Evolutionary conservation across 1,139 yeast species (phyloP), one percentile per base, ranked within the genome.

Genomic region (Pichia sp.): DNA sequence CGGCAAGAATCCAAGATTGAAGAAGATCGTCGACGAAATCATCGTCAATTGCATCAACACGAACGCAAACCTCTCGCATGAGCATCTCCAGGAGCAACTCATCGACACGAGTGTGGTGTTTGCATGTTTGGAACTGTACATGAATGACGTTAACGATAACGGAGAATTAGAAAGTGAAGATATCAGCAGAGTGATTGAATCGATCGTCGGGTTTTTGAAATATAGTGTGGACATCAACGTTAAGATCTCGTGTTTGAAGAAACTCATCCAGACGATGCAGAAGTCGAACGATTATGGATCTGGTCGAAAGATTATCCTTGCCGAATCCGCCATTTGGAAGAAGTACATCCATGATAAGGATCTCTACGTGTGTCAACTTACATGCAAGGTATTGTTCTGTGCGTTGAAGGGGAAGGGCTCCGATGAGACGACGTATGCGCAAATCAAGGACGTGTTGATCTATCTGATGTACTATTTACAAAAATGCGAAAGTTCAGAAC

Each of bases 391-490:
- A 3, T 15, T 47, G 14, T 17, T 38, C 19, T 18, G 17, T 3
- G 17, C 32, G 1, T 24, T 38, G n/a, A n/a, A n/a, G n/a, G n/a
- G n/a, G n/a, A n/a, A n/a, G n/a, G n/a, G n/a, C n/a, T n/a, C n/a
- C n/a, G n/a, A n/a, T n/a, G n/a, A n/a, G n/a, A n/a, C n/a, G n/a
- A n/a, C n/a, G n/a, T n/a, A n/a, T n/a, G n/a, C n/a, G n/a, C n/a
- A 28, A 28, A 28, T 47, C 8, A 47, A 38, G 24, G 47, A 47
- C 5, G 36, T 41, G 3, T 40, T 47, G 3, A 42, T 44, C n/a
- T 11, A 38, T 20, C 35, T 47, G 21, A 27, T 47, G 15, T 44
- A 47, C 15, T 31, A 44, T 31, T 28, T 47, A 22, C 50, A 47
- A 38, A 32, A 30, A 3, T 44, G 40, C 18, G 36, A 44, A 4